Conservation (phyloP, 345 rosid genomes). For the Eucalyptus marginata region DNA sequence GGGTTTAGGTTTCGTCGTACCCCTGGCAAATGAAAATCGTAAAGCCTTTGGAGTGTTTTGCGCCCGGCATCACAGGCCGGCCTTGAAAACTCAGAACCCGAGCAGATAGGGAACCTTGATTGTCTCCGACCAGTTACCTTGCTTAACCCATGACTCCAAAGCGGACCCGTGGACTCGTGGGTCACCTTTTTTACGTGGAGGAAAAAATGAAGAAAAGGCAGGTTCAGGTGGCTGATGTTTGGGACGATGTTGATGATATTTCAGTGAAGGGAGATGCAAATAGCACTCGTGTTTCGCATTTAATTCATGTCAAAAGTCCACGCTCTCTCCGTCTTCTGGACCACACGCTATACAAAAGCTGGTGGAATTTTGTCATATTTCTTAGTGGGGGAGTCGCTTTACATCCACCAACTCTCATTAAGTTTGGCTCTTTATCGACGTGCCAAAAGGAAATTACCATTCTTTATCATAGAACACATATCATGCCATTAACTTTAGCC, state of each 20-base stretch:
- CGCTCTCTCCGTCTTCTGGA: neutral
- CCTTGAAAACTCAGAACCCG: neutral
- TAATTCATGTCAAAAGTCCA: neutral
- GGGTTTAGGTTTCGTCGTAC: neutral
- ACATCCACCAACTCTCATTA: neutral
- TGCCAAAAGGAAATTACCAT: neutral
- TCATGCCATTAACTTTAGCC: neutral
- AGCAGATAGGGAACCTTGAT: neutral
- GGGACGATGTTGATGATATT: neutral
- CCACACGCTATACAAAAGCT: neutral
- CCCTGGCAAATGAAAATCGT: neutral
- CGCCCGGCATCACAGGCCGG: neutral
- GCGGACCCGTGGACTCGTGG: neutral
- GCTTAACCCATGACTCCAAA: neutral
- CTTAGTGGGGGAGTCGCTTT: neutral
- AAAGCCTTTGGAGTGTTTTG: neutral
- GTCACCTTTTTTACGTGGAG: neutral
- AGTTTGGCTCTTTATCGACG: neutral
- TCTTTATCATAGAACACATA: neutral
- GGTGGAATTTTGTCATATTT: neutral
- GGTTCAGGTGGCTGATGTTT: neutral
- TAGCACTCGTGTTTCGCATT: neutral
- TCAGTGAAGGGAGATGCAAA: neutral
- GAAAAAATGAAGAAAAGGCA: neutral
- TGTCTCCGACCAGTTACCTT: neutral